Evolutionary conservation across 805 yeast genomes (phyloP), one percentile per base, ranked within the genome.

Genomic region (Saccharomycopsis sp.): DNA sequence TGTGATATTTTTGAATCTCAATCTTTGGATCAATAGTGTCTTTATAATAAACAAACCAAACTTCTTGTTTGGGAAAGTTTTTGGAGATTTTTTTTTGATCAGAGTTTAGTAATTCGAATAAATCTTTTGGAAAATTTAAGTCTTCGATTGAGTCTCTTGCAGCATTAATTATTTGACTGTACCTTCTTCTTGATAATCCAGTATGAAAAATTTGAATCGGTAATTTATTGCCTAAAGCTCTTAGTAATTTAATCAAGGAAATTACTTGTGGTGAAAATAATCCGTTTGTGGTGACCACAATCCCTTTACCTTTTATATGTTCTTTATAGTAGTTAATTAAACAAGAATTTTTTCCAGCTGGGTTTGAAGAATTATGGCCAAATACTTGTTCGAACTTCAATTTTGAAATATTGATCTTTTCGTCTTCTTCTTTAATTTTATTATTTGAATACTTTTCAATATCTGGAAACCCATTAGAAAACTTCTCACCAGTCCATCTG

Each of bases 181-280:
- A 18, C 13, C 34, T n/a, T 15, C 21, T 37, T 17, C 20, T 36
- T 9, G 32, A 27, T 10, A 42, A 20, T 30, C 58, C 61, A 44
- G 59, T 57, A 47, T 61, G 64, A 10, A 64, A 47, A 8, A 64
- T 51, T 49, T 66, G 64, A 32, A 65, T 62, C 2, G 70, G 70
- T 17, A 59, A 49, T 9, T 28, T 41, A 49, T 63, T 66, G 17
- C 51, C 51, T 13, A 59, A 34, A 5, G 54, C 56, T 21, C 69
- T 52, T 19, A 66, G 51, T 32, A 72, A 59, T 5, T 70, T 64
- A 19, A 82, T 56, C 28, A 64, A 21, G 13, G 33, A 12, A 5
- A 30, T 21, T 33, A 28, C 62, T 51, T 14, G 59, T 49, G 20
- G 56, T 49, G 28, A 63, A 58, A 15, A 45, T 48, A 5, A 59